Evolutionary conservation across 2,329 filamentous ascomycete species (phyloP).

Genomic region (Colletotrichum sp.): DNA sequence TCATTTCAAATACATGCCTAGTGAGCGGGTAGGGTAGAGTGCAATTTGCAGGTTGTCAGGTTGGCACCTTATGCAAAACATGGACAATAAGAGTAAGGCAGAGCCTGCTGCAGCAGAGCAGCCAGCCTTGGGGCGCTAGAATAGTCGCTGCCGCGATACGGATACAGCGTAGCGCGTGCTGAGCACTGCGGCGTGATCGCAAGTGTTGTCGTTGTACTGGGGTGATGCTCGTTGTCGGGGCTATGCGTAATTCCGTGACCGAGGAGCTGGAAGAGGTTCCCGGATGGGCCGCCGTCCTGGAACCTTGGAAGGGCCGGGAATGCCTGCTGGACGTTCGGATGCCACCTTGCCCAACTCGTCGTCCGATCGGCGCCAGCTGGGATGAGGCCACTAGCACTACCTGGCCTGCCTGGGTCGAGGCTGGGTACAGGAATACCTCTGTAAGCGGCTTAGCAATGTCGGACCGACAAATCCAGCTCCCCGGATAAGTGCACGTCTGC

Average conservation of each 20-base stretch:
- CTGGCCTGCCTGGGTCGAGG: neutral
- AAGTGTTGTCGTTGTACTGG: neutral
- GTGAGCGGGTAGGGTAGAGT: neutral
- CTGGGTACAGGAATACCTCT: neutral
- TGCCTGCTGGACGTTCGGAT: neutral
- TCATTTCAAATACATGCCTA: neutral
- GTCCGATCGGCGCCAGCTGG: slow-evolving; percentile 11
- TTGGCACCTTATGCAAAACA: neutral
- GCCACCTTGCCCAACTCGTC: slow-evolving; percentile 12
- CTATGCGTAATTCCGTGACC: slow-evolving; percentile 9
- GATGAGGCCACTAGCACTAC: neutral
- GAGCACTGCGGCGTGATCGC: neutral
- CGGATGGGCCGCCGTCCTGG: neutral
- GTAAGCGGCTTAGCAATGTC: neutral
- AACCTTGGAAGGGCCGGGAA: neutral
- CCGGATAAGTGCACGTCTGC: neutral
- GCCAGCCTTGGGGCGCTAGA: neutral
- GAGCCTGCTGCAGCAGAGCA: neutral
- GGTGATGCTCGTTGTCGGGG: slow-evolving; percentile 14
- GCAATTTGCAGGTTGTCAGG: neutral
- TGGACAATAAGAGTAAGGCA: slow-evolving; percentile 10
- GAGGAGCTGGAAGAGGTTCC: slow-evolving; percentile 1
- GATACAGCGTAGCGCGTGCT: neutral
- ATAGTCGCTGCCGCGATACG: neutral
- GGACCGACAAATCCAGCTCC: neutral